Conservation (phyloP, 169 alveolate genomes). For the Plasmodium knowlesi region DNA sequence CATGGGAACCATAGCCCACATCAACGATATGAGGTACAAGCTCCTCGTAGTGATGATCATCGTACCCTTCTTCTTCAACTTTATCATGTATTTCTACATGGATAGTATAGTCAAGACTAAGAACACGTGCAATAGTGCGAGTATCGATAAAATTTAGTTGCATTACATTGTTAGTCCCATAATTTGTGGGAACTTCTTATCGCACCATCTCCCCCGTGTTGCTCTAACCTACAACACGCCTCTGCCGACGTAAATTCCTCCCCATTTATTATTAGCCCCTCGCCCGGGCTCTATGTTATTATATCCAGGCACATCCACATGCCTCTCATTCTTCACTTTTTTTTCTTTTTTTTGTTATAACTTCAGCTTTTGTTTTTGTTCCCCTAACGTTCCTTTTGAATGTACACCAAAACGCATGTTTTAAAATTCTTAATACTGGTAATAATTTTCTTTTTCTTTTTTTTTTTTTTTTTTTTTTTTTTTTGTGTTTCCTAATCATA, state of each 20-base stretch:
- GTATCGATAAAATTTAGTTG: neutral
- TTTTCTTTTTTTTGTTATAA: neutral
- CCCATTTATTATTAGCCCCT: neutral
- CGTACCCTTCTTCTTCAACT: slow-evolving; percentile 37
- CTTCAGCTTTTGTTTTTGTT: neutral
- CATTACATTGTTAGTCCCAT: neutral
- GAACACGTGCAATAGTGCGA: neutral
- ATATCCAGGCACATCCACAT: neutral
- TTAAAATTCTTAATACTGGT: neutral
- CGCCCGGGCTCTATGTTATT: neutral
- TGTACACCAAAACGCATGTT: neutral
- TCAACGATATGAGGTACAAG: slow-evolving; percentile 21
- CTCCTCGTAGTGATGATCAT: slow-evolving; percentile 68
- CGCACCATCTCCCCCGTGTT: neutral
- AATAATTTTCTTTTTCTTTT: neutral
- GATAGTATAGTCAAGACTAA: slow-evolving; percentile 54
- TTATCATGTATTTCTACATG: slow-evolving; percentile 30
- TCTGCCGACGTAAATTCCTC: neutral
- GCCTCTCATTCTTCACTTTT: neutral
- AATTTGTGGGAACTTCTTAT: neutral
- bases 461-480: neutral
- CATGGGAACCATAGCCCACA: slow-evolving; percentile 18
- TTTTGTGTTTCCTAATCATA: neutral
- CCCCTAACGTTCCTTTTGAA: neutral
- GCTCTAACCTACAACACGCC: slow-evolving; percentile 1